These are phyloP conservation scores for Wickerhamiella azymoides DNA, from an alignment of 805 yeast genomes.

Conservation along the genomic window DNA sequence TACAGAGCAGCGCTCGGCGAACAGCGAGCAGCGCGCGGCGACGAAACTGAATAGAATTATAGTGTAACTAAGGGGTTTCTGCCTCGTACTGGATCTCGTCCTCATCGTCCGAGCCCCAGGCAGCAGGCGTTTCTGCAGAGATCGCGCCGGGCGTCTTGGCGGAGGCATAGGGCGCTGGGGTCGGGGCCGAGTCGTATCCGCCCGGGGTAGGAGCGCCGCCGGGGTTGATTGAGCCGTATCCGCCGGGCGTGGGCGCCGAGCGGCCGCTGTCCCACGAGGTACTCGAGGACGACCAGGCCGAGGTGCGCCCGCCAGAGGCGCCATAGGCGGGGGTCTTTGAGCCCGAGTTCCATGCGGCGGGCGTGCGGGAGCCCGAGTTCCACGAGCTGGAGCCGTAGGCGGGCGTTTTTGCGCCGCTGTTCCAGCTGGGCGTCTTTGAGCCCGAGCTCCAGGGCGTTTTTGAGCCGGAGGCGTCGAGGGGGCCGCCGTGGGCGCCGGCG, in stretches of 20 bases:
- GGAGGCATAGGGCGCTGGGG: conserved; percentile 22
- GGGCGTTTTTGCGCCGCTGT: conserved; percentile 26
- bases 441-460: conserved; percentile 25
- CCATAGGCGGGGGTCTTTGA: conserved; percentile 30
- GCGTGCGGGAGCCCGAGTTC: conserved; percentile 24
- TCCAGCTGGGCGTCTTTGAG: conserved; percentile 17
- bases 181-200: conserved; percentile 25
- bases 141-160: conserved; percentile 22
- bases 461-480: too few relatives aligned
- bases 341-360: conserved; percentile 24
- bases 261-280: conserved; percentile 36
- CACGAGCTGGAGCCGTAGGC: conserved; percentile 23
- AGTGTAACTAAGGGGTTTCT: conserved; percentile 20
- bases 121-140: conserved; percentile 23
- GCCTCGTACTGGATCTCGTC: conserved; percentile 27
- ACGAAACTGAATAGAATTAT: not conserved
- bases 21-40: too few relatives aligned
- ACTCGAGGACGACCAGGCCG: conserved; percentile 28
- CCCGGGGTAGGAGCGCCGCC: conserved; percentile 27
- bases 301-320: conserved; percentile 21
- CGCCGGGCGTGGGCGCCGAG: conserved; percentile 31
- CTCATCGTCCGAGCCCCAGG: conserved; percentile 24
- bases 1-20: too few relatives aligned
- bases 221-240: conserved; percentile 25
- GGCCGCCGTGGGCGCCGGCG: too few relatives aligned